Evolutionary conservation across 2,329 filamentous ascomycete species (phyloP).

Genomic region (Trichoderma sp.): DNA sequence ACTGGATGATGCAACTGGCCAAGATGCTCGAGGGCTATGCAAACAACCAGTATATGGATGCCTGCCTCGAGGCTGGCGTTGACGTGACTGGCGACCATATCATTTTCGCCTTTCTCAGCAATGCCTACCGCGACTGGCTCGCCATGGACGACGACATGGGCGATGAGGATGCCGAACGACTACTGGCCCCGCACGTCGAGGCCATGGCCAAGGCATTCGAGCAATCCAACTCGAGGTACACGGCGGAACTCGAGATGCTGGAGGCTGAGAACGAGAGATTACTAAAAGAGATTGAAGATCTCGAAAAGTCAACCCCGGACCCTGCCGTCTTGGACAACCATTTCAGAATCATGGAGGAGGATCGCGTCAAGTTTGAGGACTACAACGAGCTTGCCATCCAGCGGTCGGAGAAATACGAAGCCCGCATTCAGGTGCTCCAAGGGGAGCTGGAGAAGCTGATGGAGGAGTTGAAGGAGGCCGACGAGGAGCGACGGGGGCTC

Average conservation of each 20-base stretch:
- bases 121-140: slow-evolving; percentile 91
- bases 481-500: slow-evolving; percentile 76
- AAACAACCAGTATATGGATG: slow-evolving; percentile 80
- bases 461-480: slow-evolving; percentile 73
- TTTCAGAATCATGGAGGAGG: slow-evolving; percentile 91
- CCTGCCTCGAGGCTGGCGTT: slow-evolving; percentile 82
- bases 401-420: slow-evolving; percentile 86
- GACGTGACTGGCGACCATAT: slow-evolving; percentile 90
- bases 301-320: slow-evolving; percentile 84
- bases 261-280: slow-evolving; percentile 84
- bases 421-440: slow-evolving; percentile 77
- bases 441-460: slow-evolving; percentile 81
- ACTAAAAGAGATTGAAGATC: slow-evolving; percentile 81
- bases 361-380: slow-evolving; percentile 91
- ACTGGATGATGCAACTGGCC: slow-evolving; percentile 99
- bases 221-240: slow-evolving; percentile 78
- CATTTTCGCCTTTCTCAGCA: slow-evolving; percentile 88
- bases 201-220: slow-evolving; percentile 89
- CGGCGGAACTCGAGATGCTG: slow-evolving; percentile 79
- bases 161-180: slow-evolving; percentile 78
- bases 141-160: slow-evolving; percentile 86
- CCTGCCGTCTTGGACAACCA: slow-evolving; percentile 82
- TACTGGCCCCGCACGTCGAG: slow-evolving; percentile 81
- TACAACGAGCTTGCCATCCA: slow-evolving; percentile 85
- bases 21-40: slow-evolving; percentile 89